Base-by-base conservation (phyloP, 108 stramenopile species). In the Skeletonema grethae region DNA sequence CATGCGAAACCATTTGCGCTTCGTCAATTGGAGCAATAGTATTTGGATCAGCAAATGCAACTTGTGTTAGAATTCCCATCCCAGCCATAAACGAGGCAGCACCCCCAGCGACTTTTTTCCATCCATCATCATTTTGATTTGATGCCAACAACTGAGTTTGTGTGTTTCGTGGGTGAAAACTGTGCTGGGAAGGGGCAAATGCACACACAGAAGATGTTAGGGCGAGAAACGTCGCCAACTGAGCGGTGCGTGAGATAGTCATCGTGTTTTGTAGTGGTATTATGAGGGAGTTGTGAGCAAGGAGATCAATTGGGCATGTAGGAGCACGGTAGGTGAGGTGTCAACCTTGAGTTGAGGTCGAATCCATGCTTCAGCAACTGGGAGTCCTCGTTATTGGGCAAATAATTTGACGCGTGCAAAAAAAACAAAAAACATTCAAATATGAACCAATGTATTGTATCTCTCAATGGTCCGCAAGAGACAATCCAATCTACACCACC, bases 21-120 rank as follows among this genome's bases (percentile, higher is more conserved):
- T 45, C 35, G 22, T 71, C 57, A 2, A 66, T 24, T 9, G 61
- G 2, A 66, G 68, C 73, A n/a, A 69, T 55, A 20, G 50, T 41
- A 43, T 29, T 56, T 18, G 71, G 71, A 69, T 73, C 76, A 24
- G 82, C 82, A 53, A 82, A 58, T 9, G 82, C 77, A n/a, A 82
- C 67, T 59, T 82, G 82, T 10, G 64, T 72, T 63, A 76, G 66
- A 41, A 77, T 31, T 10, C 72, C 67, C 35, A 82, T 24, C 20
- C 82, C 82, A 2, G 72, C 50, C 13, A 82, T n/a, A 24, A 82
- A 78, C 24, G 77, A 65, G 8, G 63, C 77, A 5, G 72, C 76
- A 61, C 67, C 62, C 15, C 77, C 82, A 30, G 76, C 29, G 12
- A 64, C 31, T 58, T 72, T 76, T 50, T 71, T 76, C 75, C 75